phyloP scores from a whole-genome alignment of 495 filamentous ascomycete genomes.

The Neurospora cerealis region DNA sequence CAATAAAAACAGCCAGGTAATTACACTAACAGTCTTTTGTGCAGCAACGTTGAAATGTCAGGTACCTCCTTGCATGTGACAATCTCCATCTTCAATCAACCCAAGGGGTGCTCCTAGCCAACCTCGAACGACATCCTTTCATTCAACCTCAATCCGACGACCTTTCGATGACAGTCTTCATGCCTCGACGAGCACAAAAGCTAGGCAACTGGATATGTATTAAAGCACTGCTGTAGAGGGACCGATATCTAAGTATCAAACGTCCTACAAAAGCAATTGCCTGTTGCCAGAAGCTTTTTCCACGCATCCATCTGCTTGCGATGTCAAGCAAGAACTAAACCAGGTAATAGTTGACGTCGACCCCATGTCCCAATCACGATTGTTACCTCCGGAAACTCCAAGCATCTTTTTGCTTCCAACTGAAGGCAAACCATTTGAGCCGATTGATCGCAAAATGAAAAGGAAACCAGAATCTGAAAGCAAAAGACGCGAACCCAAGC shows the following conservation, averaged over 20 bases:
- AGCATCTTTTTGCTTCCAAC: neutral
- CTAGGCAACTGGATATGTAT: neutral
- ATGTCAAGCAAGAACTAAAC: neutral
- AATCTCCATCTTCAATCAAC: neutral
- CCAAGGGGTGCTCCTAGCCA: neutral
- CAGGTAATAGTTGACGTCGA: neutral
- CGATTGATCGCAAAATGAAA: neutral
- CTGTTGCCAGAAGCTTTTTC: neutral
- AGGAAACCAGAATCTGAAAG: neutral
- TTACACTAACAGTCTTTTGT: neutral
- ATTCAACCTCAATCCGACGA: neutral
- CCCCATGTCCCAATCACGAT: neutral
- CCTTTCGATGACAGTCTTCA: neutral
- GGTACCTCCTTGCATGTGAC: neutral
- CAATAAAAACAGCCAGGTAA: neutral
- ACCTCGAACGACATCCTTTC: neutral
- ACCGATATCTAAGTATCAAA: neutral
- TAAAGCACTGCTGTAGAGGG: neutral
- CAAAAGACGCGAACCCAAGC: neutral
- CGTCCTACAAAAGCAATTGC: neutral
- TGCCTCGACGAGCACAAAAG: neutral
- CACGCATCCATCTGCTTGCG: neutral
- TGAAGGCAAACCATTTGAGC: neutral
- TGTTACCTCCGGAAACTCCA: neutral
- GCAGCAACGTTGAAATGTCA: neutral